These are phyloP conservation scores for Emergomyces orientalis DNA, from an alignment of 2,329 filamentous ascomycete genomes.

Conservation along the genomic window DNA sequence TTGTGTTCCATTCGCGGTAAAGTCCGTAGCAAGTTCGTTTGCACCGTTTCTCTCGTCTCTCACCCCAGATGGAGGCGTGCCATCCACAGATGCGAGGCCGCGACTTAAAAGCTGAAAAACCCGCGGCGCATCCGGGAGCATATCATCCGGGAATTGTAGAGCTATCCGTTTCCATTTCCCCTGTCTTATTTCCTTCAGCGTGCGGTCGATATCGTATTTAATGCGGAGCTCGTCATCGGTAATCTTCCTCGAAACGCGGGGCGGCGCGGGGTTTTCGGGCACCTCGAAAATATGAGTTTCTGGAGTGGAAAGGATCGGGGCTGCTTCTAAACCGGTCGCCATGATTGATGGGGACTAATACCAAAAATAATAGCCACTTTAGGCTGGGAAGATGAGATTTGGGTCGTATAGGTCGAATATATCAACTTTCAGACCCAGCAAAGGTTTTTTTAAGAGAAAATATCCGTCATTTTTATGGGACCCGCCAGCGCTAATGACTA, in stretches of 20 bases:
- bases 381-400: background rate
- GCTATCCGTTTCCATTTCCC: constrained; percentile 69
- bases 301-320: constrained; percentile 54
- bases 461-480: background rate
- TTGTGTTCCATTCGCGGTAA: constrained; percentile 17
- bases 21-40: constrained; percentile 13
- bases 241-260: constrained; percentile 21
- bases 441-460: background rate
- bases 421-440: background rate
- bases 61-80: constrained; percentile 14
- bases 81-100: constrained; percentile 34
- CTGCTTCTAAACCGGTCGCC: constrained; percentile 28
- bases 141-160: constrained; percentile 90
- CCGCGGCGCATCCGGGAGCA: constrained; percentile 76
- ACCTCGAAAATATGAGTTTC: constrained; percentile 53
- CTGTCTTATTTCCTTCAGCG: constrained; percentile 62
- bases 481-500: background rate
- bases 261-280: constrained; percentile 30
- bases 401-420: background rate
- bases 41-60: constrained; percentile 11
- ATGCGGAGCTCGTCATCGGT: constrained; percentile 61
- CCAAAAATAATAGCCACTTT: background rate
- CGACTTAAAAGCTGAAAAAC: constrained; percentile 60
- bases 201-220: constrained; percentile 79
- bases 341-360: background rate